These are phyloP conservation scores for Volvariella surrecta DNA, from an alignment of 1,284 basidiomycete species.

Conservation along the genomic window DNA sequence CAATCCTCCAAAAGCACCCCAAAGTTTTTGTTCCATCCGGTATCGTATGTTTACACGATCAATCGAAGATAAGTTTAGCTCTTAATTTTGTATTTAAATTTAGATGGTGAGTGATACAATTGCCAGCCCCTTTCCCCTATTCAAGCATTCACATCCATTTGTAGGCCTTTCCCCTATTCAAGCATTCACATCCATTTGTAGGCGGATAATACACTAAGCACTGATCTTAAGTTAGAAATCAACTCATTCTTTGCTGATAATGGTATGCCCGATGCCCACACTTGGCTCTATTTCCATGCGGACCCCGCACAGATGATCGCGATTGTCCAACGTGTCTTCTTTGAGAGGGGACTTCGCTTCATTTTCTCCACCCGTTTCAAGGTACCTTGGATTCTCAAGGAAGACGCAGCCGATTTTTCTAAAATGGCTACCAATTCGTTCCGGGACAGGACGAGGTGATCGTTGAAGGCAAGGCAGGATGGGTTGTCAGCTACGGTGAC, in stretches of 20 bases:
- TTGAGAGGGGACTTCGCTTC: conserved; percentile 72
- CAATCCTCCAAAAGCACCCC: conserved; percentile 80
- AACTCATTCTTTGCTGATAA: conserved; percentile 86
- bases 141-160: conserved; percentile 3
- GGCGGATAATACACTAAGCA: neutral
- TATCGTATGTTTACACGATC: conserved; percentile 33
- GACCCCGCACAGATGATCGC: conserved; percentile 76
- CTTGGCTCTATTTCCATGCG: conserved; percentile 80
- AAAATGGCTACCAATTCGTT: conserved; percentile 63
- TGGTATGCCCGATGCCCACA: conserved; percentile 68
- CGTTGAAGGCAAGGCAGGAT: conserved; percentile 60
- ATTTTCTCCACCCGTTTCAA: conserved; percentile 83
- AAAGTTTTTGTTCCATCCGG: conserved; percentile 80
- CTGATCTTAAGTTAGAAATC: conserved; percentile 30
- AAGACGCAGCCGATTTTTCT: conserved; percentile 63
- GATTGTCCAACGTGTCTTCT: conserved; percentile 70
- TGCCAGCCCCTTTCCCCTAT: conserved; percentile 3
- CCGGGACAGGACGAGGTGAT: conserved; percentile 79
- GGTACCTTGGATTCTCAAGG: conserved; percentile 78
- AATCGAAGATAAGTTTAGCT: neutral
- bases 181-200: conserved; percentile 36
- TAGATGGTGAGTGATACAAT: conserved; percentile 20
- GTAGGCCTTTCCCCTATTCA: conserved; percentile 78
- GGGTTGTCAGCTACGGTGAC: conserved; percentile 75
- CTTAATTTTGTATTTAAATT: neutral